A percentile compares a stretch with the other conserved stretches of the same genome.
phyloP scores from a whole-genome alignment of 768 basidiomycete genomes.

The Boletus pseudopeckii region DNA sequence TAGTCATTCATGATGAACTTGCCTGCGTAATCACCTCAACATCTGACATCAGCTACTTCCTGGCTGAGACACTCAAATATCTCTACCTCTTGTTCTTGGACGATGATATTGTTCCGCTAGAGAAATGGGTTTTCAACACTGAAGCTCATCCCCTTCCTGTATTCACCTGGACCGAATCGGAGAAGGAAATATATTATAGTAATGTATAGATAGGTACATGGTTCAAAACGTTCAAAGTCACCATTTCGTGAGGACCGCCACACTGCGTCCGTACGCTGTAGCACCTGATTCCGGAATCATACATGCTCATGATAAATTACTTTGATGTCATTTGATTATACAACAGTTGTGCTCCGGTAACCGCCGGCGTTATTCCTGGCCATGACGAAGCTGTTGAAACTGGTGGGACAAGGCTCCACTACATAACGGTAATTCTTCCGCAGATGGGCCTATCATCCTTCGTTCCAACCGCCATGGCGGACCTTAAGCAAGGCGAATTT shows the following conservation, averaged over 20 bases:
- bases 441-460: neutral
- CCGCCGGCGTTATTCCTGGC: neutral
- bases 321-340: too few species aligned
- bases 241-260: neutral
- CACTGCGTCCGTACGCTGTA: neutral
- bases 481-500: conserved; percentile 68
- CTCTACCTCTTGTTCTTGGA: conserved; percentile 67
- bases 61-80: conserved; percentile 68
- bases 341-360: neutral
- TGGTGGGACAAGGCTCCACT: neutral
- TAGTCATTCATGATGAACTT: conserved; percentile 17
- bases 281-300: neutral
- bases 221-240: neutral
- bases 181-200: conserved; percentile 39
- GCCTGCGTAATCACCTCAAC: neutral
- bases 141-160: conserved; percentile 79
- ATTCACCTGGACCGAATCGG: conserved; percentile 57
- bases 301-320: too few species aligned
- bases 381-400: neutral
- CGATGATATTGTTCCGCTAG: conserved; percentile 53
- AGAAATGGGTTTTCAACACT: conserved; percentile 62
- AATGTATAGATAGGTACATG: neutral
- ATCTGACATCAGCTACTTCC: conserved; percentile 40
- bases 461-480: conserved; percentile 25
- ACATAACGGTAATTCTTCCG: conserved; percentile 13